Evolutionary conservation across 345 rosid species (phyloP), one percentile per base, ranked within the genome.

Genomic region (Theobroma cacao): DNA sequence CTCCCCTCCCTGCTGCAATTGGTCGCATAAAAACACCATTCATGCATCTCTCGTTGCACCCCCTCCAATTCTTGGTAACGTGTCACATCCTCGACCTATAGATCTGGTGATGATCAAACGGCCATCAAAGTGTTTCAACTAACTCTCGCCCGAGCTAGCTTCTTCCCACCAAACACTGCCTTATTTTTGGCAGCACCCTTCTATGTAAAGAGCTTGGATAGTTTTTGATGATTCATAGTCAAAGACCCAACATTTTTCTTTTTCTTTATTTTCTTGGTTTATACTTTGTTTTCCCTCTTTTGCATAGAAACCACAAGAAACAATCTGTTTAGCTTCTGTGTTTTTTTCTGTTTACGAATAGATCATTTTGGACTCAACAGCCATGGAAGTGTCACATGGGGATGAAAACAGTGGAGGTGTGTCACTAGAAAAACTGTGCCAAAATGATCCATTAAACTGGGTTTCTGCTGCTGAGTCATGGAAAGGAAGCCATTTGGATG

Each of bases 401-500:
- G 60, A 40, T 24, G 40, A 24, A 40, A 76, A 70, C n/a, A n/a
- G n/a, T 71, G 77, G 50, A 9, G 26, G 18, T n/a, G 13, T 38
- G 30, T n/a, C 22, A 7, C 31, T 65, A 8, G 78, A 61, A 45
- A 66, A 38, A 2, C 20, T 58, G 52, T 66, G 80, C 28, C 53
- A 47, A 5, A 40, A 17, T 48, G 89, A 88, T 72, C 91, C 91
- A 0, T 62, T 88, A 76, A 82, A 77, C 61, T 88, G 89, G 89
- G 83, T 18, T 1, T 28, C 48, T 7, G 81, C 86, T 8, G 84
- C 87, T 0, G 89, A 88, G 81, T 71, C 86, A 13, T 50, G 84
- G 80, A 86, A 79, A 60, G 87, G 89, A 0, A 88, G 91, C 79
- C 91, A 88, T 77, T 75, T 86, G 3, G 89, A 88, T 31, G 89